A percentile compares a stretch with the other conserved stretches of the same genome.
These are phyloP conservation scores for Aspergillus sp. DNA, from an alignment of 2,329 filamentous ascomycete species.

Conservation along the genomic window DNA sequence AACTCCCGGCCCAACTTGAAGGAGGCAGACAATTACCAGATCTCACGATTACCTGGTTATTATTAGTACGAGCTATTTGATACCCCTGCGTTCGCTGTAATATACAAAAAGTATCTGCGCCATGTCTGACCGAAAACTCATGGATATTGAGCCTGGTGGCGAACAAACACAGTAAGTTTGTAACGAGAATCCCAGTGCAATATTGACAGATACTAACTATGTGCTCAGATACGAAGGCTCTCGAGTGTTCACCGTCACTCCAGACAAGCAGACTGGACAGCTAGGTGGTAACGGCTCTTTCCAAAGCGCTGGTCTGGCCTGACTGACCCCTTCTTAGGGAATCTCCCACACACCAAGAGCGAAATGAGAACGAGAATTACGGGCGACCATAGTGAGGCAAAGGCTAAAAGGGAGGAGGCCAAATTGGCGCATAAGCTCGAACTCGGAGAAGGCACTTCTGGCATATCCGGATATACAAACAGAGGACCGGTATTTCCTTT, in stretches of 20 bases:
- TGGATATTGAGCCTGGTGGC: conserved; percentile 61
- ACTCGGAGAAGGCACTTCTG: conserved; percentile 54
- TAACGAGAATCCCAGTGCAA: not conserved
- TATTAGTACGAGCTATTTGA: not conserved
- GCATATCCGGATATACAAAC: conserved; percentile 36
- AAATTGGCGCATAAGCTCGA: conserved; percentile 54
- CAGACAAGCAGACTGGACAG: conserved; percentile 57
- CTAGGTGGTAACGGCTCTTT: conserved; percentile 46
- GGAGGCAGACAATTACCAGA: not conserved
- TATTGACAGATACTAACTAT: not conserved
- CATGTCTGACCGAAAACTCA: conserved; percentile 54
- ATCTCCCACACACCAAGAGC: conserved; percentile 34
- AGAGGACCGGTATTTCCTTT: conserved; percentile 35
- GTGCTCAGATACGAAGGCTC: conserved; percentile 57
- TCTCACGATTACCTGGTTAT: not conserved
- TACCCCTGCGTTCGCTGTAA: not conserved
- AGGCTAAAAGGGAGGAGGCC: conserved; percentile 55
- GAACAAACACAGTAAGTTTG: conserved; percentile 56
- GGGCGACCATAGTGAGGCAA: conserved; percentile 39
- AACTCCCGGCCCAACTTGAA: not conserved
- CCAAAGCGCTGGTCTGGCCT: not conserved
- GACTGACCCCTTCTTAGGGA: conserved; percentile 16
- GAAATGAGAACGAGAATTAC: conserved; percentile 23
- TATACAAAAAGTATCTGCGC: not conserved
- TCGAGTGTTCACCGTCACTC: conserved; percentile 50